Base-by-base conservation (phyloP, 1,284 basidiomycete genomes). In the Microbotryum violaceum region DNA sequence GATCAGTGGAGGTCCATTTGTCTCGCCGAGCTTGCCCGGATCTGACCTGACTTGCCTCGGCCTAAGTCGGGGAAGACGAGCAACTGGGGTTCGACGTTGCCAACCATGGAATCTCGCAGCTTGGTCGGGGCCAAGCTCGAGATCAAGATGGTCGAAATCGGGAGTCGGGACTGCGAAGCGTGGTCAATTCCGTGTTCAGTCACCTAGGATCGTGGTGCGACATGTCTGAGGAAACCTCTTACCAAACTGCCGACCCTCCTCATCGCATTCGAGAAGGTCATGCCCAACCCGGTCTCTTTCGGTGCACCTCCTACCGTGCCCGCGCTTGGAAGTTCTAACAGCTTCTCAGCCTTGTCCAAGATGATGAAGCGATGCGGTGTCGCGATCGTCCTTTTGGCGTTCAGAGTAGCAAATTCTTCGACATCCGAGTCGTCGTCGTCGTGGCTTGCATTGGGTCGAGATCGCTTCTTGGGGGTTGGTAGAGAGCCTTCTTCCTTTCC, bases 101-200 rank as follows among this genome's bases (percentile, higher is more conserved):
- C 67, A 16, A 68, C 67, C 56, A 68, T 62, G 9, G 51, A 57
- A 9, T 64, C 68, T n/a, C 68, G 58, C 23, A 61, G 23, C 48
- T 69, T 69, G 1, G 47, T 48, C 57, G 57, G 63, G 2, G 56
- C 54, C 8, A 65, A 31, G 1, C 51, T 37, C 8, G 68, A 69
- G 31, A 69, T 27, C 37, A 47, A 33, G 51, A 69, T 59, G 20
- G 56, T 54, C 4, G 65, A 61, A 46, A 67, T 48, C 0, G 62
- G 64, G 0, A 61, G 44, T 21, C 53, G 46, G 2, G 65, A 61
- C 67, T 68, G 44, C 7, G 21, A 5, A 1, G 29, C 9, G 10
- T 10, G 2, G 20, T 18, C 14, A 8, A 3, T 12, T 27, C 33
- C 23, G 14, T 8, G 16, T 10, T 21, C 16, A 20, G 21, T 4